Base-by-base conservation (phyloP, 1,139 yeast genomes). In the Kazachstania sp. region DNA sequence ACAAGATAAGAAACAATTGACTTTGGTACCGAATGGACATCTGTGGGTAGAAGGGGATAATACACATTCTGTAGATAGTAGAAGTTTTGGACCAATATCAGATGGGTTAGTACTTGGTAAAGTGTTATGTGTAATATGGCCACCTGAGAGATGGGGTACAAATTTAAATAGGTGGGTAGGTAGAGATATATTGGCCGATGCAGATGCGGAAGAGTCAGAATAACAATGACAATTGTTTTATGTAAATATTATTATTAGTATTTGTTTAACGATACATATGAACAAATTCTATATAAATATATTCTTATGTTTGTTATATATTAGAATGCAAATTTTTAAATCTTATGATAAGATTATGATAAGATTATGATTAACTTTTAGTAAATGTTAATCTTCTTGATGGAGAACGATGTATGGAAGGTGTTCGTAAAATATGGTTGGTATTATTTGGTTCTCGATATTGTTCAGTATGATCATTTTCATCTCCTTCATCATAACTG, bases 11-110 rank as follows among this genome's bases (percentile, higher is more conserved):
- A 68, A 72, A 2, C 69, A 71, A 39, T 80, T 83, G 8, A 67
- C 68, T 13, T 32, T 45, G 26, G 69, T 90, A 2, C 96, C 96
- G 3, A 67, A 86, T 48, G 83, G 81, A 58, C 97, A 90, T 62
- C 58, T 86, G 12, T 90, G 97, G 97, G 88, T 88, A 0, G 97
- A 90, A 64, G 97, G 97, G 3, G 97, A 90, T 63, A 88, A 87
- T 61, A 66, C 67, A n/a, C 96, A 86, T 59, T 83, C 95, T 1
- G 69, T 87, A 3, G 97, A 88, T 65, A 81, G 92, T 43, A 87
- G 87, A 62, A 75, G 74, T 9, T 88, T 85, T 67, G 97, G 97
- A 0, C 95, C 96, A 0, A 75, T 88, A 1, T 82, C 95, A 36
- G 74, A 79, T 45, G 95, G 88, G 0, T 68, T 87, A 53, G 82